Percentiles rank a stretch among this genome's conserved stretches.
Conservation (phyloP, 2,329 filamentous ascomycete genomes). For the Phialocephala sp. region DNA sequence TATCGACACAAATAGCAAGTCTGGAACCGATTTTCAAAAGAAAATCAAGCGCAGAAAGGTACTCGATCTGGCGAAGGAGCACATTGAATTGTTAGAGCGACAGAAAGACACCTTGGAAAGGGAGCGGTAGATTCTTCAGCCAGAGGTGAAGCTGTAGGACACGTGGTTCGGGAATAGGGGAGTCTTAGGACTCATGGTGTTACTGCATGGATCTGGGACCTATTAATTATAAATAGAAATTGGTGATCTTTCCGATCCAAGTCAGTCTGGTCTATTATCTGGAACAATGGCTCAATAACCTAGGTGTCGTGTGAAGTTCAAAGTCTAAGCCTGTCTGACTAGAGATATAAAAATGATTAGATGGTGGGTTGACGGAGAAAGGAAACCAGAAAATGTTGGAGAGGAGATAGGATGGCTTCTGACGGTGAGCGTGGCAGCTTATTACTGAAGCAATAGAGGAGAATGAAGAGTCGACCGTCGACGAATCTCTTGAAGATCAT, state of each 20-base stretch:
- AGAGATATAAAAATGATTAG: too few relatives aligned
- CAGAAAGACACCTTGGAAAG: background rate
- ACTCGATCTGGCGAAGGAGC: conserved; percentile 4
- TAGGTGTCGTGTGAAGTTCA: too few relatives aligned
- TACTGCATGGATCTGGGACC: background rate
- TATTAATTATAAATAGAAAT: too few relatives aligned
- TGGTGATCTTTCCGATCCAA: too few relatives aligned
- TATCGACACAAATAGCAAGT: background rate
- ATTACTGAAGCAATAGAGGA: background rate
- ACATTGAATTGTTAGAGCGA: background rate
- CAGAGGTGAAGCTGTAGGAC: conserved; percentile 2
- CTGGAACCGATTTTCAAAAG: conserved; percentile 3
- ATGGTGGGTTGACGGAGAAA: too few relatives aligned
- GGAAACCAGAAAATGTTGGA: too few relatives aligned
- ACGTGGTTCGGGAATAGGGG: background rate
- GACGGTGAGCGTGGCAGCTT: too few relatives aligned
- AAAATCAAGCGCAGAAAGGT: conserved; percentile 11
- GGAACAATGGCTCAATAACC: too few relatives aligned
- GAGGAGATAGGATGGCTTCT: too few relatives aligned
- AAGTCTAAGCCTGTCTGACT: too few relatives aligned
- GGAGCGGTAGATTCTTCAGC: background rate
- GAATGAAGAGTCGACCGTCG: background rate
- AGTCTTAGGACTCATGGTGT: background rate
- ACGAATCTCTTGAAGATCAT: background rate
- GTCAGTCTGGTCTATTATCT: too few relatives aligned